A percentile compares a stretch with the other conserved stretches of the same genome.
phyloP scores from a whole-genome alignment of 2,329 filamentous ascomycete species.

The Eutypella sp. region DNA sequence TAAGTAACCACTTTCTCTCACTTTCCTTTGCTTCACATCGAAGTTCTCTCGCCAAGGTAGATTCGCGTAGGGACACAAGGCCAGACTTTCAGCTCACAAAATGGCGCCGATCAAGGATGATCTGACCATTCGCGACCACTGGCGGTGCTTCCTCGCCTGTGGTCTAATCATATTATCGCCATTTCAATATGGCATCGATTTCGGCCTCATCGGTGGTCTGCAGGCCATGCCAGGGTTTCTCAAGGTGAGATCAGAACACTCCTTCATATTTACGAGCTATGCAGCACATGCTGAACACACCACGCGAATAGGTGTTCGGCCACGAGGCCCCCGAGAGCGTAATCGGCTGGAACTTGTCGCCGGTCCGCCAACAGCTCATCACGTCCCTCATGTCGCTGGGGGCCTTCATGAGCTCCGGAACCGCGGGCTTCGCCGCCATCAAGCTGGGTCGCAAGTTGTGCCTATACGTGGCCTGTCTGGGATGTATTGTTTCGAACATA shows the following conservation, averaged over 20 bases:
- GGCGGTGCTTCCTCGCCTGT: slow-evolving; percentile 43
- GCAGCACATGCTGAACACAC: too few relatives aligned
- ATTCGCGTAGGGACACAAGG: neutral
- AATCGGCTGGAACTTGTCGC: slow-evolving; percentile 40
- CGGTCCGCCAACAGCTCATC: slow-evolving; percentile 31
- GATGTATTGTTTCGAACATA: slow-evolving; percentile 46
- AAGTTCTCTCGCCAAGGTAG: neutral
- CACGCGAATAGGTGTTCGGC: slow-evolving; percentile 30
- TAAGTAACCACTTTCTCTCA: too few relatives aligned
- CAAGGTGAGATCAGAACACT: slow-evolving; percentile 25
- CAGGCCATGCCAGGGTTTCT: slow-evolving; percentile 48
- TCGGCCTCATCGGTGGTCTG: slow-evolving; percentile 44
- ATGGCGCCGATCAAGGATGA: slow-evolving; percentile 16
- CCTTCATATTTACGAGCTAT: too few relatives aligned
- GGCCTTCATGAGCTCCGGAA: slow-evolving; percentile 27
- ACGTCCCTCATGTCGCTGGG: slow-evolving; percentile 32
- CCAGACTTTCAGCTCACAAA: slow-evolving; percentile 1
- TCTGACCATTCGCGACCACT: slow-evolving; percentile 33
- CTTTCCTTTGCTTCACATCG: neutral
- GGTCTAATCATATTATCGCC: slow-evolving; percentile 43
- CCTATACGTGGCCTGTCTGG: slow-evolving; percentile 41
- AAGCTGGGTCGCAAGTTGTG: slow-evolving; percentile 38
- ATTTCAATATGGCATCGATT: slow-evolving; percentile 49
- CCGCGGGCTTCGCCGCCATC: slow-evolving; percentile 24
- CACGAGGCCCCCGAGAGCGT: slow-evolving; percentile 27